Percentiles rank a stretch among this genome's conserved stretches.
Evolutionary conservation across 2,329 filamentous ascomycete species (phyloP).

Genomic region (Pseudohalonectria lignicola): DNA sequence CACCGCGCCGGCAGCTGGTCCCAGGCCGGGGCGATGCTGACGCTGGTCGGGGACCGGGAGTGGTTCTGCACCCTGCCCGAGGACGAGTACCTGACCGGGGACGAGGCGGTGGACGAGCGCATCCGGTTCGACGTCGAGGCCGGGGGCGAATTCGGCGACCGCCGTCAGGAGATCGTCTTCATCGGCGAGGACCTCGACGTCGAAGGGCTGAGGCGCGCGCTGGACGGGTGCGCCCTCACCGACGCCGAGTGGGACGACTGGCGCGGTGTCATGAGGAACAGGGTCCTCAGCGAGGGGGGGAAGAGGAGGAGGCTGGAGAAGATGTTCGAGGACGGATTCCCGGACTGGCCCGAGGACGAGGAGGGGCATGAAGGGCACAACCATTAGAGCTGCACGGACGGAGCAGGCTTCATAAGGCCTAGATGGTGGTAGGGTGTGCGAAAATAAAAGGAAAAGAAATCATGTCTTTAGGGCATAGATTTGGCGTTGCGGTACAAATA

Average conservation of each 20-base stretch:
- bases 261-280: constrained; percentile 11
- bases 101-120: constrained; percentile 34
- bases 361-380: constrained; percentile 1
- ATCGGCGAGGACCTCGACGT: constrained; percentile 56
- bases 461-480: too few relatives aligned
- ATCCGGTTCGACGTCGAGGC: constrained; percentile 37
- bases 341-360: constrained; percentile 8
- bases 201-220: constrained; percentile 32
- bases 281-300: background rate
- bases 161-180: constrained; percentile 62
- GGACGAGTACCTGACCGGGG: constrained; percentile 34
- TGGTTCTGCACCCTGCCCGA: constrained; percentile 51
- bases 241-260: constrained; percentile 41
- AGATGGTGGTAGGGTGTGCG: too few relatives aligned
- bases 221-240: constrained; percentile 53
- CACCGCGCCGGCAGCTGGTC: constrained; percentile 48
- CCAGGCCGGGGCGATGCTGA: constrained; percentile 54
- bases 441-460: too few relatives aligned
- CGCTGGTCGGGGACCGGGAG: constrained; percentile 38
- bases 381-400: too few relatives aligned
- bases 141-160: constrained; percentile 55
- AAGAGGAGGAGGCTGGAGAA: background rate
- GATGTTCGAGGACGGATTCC: constrained; percentile 9
- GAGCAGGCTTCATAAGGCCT: too few relatives aligned
- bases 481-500: too few relatives aligned